Base-by-base conservation (phyloP, 495 filamentous ascomycete genomes). In the Aspergillus saccharolyticus region DNA sequence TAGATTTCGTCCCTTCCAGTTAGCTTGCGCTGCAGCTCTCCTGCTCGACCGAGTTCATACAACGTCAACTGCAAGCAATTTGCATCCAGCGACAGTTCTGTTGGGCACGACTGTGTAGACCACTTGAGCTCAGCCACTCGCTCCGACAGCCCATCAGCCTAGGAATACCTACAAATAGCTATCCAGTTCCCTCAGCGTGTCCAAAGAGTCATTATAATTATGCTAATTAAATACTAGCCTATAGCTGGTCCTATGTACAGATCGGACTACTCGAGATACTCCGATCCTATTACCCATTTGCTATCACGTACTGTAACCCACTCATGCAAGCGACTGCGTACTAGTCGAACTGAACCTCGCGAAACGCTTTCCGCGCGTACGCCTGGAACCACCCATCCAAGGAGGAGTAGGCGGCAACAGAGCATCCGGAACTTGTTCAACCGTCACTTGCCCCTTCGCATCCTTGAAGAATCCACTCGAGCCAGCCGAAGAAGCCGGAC, bases 401-500 rank as follows among this genome's bases (percentile, higher is more conserved):
- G 53, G 58, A 43, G 53, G 45, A 0, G 48, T 49, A 0, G 54
- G 53, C 3, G 53, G 53, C 43, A 45, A 28, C 43, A 61, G 12
- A 15, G 45, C 44, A 53, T 46, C 21, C 49, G 42, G 19, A 24
- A 47, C 44, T 22, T 2, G 33, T 17, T 47, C 43, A 3, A 24
- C 18, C 7, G 55, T 52, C 6, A 14, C n/a, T 44, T 50, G 55
- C 33, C 58, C 53, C 50, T 58, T 58, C 6, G 39, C 15, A 1
- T 63, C 53, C 50, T 58, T 58, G 12, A 45, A 22, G 4, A 50
- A 25, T 3, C 39, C 50, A 2, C 44, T 53, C 20, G 55, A 58
- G 6, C 49, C 57, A 12, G 19, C 46, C 0, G 52, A 52, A 1
- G 53, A 54, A 15, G 54, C 16, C 19, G 57, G 46, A 9, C 50